Percentiles rank a stretch among this genome's conserved stretches.
phyloP scores from a whole-genome alignment of 495 filamentous ascomycete genomes.

The Niebla homalea region DNA sequence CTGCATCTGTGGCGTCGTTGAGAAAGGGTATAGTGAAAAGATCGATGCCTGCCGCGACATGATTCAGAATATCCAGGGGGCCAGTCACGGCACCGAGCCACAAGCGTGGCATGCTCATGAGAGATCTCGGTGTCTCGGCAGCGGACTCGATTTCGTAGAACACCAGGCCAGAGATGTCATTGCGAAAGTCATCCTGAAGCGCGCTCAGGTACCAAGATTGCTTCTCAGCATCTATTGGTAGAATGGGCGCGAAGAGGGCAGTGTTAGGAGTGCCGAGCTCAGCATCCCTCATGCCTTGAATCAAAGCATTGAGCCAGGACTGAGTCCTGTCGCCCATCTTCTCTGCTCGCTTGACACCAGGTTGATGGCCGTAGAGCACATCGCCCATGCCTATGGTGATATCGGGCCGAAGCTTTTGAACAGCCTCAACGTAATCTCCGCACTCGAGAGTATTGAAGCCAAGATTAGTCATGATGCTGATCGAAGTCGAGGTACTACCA shows the following conservation, averaged over 20 bases:
- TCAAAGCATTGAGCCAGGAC: slow-evolving; percentile 50
- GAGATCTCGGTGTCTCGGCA: slow-evolving; percentile 42
- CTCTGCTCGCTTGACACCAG: slow-evolving; percentile 54
- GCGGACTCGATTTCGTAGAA: slow-evolving; percentile 66
- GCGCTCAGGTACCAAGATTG: slow-evolving; percentile 67
- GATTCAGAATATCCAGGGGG: slow-evolving; percentile 63
- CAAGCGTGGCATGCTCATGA: slow-evolving; percentile 54
- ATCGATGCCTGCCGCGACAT: slow-evolving; percentile 65
- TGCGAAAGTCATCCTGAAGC: slow-evolving; percentile 39
- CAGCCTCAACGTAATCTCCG: slow-evolving; percentile 50
- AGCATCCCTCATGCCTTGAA: slow-evolving; percentile 23
- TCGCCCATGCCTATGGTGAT: slow-evolving; percentile 70
- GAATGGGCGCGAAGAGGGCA: slow-evolving; percentile 63
- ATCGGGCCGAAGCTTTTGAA: slow-evolving; percentile 57
- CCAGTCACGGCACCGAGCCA: slow-evolving; percentile 51
- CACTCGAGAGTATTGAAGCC: slow-evolving; percentile 62
- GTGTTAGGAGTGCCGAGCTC: slow-evolving; percentile 19
- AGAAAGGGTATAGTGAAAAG: slow-evolving; percentile 66
- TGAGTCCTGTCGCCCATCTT: slow-evolving; percentile 83
- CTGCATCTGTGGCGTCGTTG: slow-evolving; percentile 61
- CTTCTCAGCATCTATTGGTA: slow-evolving; percentile 58
- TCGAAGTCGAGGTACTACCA: slow-evolving; percentile 56
- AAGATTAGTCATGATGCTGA: slow-evolving; percentile 69
- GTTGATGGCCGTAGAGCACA: slow-evolving; percentile 43
- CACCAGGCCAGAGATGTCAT: slow-evolving; percentile 59